Percentiles rank a stretch among this genome's conserved stretches.
phyloP scores from a whole-genome alignment of 1,139 yeast species.

The Geotrichum restrictum region DNA sequence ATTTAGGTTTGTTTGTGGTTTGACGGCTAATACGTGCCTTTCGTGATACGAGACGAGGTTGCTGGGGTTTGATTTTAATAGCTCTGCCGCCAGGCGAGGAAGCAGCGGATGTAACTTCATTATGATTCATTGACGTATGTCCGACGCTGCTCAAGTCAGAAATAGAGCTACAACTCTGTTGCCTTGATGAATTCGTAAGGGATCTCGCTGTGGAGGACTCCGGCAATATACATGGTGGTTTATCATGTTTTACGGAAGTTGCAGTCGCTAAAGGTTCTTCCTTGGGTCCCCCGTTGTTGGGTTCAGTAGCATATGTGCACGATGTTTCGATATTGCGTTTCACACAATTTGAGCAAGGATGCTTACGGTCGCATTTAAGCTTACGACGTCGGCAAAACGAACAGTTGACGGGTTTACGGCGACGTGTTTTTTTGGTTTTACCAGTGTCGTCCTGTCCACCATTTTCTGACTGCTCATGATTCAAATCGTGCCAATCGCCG shows the following conservation, averaged over 20 bases:
- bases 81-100: constrained; percentile 1
- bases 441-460: not conserved
- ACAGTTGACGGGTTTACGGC: constrained; percentile 35
- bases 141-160: not conserved
- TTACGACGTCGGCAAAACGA: constrained; percentile 37
- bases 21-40: not conserved
- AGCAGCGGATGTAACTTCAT: not conserved
- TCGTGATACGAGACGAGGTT: not conserved
- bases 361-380: constrained; percentile 37
- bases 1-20: constrained; percentile 6
- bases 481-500: not conserved
- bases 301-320: constrained; percentile 28
- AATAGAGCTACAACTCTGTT: not conserved
- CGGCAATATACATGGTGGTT: no score
- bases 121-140: not conserved
- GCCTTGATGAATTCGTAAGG: not conserved
- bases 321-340: constrained; percentile 30
- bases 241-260: not conserved
- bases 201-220: not conserved
- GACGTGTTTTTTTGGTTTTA: constrained; percentile 20
- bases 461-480: not conserved
- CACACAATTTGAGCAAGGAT: constrained; percentile 38
- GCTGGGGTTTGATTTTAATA: not conserved
- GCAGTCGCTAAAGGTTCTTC: not conserved
- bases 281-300: not conserved